Percentiles rank a stretch among this genome's conserved stretches.
Conservation (phyloP, 257 asterid species). For the Paraleonurus japonicus region DNA sequence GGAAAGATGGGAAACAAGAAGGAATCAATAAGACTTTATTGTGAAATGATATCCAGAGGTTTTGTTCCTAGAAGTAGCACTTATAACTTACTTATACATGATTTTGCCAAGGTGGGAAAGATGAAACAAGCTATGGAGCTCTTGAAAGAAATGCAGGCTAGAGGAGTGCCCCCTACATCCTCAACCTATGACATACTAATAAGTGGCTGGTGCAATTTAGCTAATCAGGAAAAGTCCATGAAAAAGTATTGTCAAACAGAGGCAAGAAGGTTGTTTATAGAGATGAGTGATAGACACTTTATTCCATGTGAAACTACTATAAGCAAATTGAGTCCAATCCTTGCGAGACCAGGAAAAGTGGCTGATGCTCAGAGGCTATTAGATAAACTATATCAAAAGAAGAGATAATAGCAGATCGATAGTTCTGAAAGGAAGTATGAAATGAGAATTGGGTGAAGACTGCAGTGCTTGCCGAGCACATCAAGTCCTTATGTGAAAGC, state of each 20-base stretch:
- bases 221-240: slow-evolving; percentile 48
- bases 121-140: slow-evolving; percentile 91
- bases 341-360: slow-evolving; percentile 75
- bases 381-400: slow-evolving; percentile 51
- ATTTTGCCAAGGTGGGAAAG: slow-evolving; percentile 78
- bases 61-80: slow-evolving; percentile 77
- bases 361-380: slow-evolving; percentile 64
- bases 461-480: slow-evolving; percentile 2
- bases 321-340: slow-evolving; percentile 51
- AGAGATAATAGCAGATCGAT: slow-evolving; percentile 32
- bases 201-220: slow-evolving; percentile 75
- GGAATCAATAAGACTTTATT: slow-evolving; percentile 74
- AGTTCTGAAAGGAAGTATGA: slow-evolving; percentile 11
- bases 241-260: slow-evolving; percentile 53
- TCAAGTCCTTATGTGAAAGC: neutral
- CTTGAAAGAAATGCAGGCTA: slow-evolving; percentile 71
- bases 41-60: slow-evolving; percentile 87
- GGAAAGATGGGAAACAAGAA: slow-evolving; percentile 71
- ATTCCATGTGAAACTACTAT: slow-evolving; percentile 66
- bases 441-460: neutral
- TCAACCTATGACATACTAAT: slow-evolving; percentile 80
- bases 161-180: slow-evolving; percentile 68
- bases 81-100: slow-evolving; percentile 62
- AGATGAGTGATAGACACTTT: slow-evolving; percentile 69
- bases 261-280: slow-evolving; percentile 63